Base-by-base conservation (phyloP, 139 green algal genomes). In the Chlamydomonas applanata region DNA sequence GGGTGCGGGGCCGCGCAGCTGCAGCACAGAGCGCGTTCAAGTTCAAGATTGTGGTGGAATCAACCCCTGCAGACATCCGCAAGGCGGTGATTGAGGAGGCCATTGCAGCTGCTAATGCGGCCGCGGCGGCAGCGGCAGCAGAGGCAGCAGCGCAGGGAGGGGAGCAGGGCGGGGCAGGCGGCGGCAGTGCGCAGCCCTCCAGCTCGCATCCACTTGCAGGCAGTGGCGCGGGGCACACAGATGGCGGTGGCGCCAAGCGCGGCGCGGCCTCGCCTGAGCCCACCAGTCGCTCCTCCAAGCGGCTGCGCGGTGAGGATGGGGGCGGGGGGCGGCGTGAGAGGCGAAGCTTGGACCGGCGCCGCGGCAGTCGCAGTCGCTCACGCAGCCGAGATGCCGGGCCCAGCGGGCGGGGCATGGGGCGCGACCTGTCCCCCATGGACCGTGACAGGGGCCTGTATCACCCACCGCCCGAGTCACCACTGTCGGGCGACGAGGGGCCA, bases 31-130 rank as follows among this genome's bases (percentile, higher is more conserved):
- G 7, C 65, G 59, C 59, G 25, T 84, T 75, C 61, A 80, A 80
- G 35, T 74, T 84, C 1, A 80, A 80, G 29, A 84, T 84, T 34
- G 78, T 84, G 59, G 78, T 84, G 11, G 78, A 77, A 17, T 77
- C 66, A 19, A 80, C 78, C 11, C 45, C 73, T 0, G 52, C 25
- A 0, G 78, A 84, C 52, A 72, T 83, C 20, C 13, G 52, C 2
- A 60, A 62, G 20, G 77, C 56, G 9, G n/a, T 19, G 9, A 62
- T 52, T 16, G 59, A 66, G 36, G 24, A 73, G 24, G 46, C 40
- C 29, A 34, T 69, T 20, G 22, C n/a, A 69, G 61, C n/a, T 40
- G 61, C 61, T 20, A 36, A 45, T 29, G 61, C 30, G 7, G n/a
- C 27, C 7, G n/a, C 56, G 11, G 56, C 27, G 61, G 61, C 19